Percentiles rank a stretch among this genome's conserved stretches.
These are phyloP conservation scores for Mycena filopes DNA, from an alignment of 768 basidiomycete species.

Conservation along the genomic window DNA sequence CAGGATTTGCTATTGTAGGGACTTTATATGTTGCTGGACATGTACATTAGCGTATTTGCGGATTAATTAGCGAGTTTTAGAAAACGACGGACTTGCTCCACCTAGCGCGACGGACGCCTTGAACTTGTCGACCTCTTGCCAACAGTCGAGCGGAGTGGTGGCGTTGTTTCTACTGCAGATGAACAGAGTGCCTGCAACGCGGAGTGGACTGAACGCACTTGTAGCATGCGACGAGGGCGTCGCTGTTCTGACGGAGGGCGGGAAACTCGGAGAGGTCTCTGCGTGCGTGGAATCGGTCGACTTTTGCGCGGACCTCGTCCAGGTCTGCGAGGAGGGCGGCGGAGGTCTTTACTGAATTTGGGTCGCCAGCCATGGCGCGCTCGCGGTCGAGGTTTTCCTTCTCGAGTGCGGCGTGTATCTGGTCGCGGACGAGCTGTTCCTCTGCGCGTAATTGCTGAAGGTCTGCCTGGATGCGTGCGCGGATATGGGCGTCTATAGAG, in stretches of 20 bases:
- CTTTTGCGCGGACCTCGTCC: constrained; percentile 76
- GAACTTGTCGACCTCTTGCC: constrained; percentile 77
- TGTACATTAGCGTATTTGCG: constrained; percentile 1
- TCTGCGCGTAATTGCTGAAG: constrained; percentile 71
- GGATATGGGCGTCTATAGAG: constrained; percentile 78
- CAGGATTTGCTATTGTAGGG: constrained; percentile 48
- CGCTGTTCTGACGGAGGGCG: constrained; percentile 64
- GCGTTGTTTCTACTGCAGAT: constrained; percentile 53
- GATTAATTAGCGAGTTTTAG: too few species aligned
- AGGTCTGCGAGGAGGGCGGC: constrained; percentile 76
- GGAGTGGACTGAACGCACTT: constrained; percentile 54
- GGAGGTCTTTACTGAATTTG: constrained; percentile 63
- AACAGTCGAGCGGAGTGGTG: constrained; percentile 74
- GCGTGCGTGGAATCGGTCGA: constrained; percentile 74
- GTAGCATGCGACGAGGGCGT: constrained; percentile 80
- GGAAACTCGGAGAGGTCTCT: constrained; percentile 65
- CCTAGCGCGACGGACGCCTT: constrained; percentile 70
- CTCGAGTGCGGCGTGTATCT: constrained; percentile 85
- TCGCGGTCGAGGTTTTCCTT: constrained; percentile 90
- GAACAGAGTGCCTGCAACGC: background rate
- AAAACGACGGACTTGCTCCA: constrained; percentile 69
- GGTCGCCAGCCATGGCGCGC: constrained; percentile 59
- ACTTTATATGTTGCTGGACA: constrained; percentile 70
- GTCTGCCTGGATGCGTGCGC: constrained; percentile 76
- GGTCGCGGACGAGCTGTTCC: constrained; percentile 73